phyloP scores from a whole-genome alignment of 1,284 basidiomycete genomes.

The Fomitiporia mediterranea region DNA sequence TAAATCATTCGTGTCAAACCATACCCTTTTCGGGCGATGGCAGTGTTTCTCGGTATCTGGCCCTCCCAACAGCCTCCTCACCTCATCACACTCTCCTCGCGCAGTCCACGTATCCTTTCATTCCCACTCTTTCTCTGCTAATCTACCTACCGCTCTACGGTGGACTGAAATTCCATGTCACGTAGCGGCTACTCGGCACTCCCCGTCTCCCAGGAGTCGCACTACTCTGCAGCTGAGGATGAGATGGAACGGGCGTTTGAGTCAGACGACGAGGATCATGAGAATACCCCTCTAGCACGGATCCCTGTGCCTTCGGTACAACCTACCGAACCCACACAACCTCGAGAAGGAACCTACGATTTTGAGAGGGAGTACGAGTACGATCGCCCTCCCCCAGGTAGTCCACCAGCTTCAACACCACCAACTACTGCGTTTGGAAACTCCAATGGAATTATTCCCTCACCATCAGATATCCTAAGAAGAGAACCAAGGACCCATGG shows the following conservation, averaged over 20 bases:
- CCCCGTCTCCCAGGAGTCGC: background rate
- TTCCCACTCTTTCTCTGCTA: no score
- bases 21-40: no score
- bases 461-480: conserved; percentile 4
- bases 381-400: conserved; percentile 72
- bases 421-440: conserved; percentile 76
- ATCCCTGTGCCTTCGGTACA: conserved; percentile 10
- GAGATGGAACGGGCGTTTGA: conserved; percentile 68
- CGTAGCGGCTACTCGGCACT: conserved; percentile 1
- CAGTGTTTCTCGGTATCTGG: no score
- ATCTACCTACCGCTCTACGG: no score
- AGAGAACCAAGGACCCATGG: conserved; percentile 16
- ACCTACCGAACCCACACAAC: conserved; percentile 1
- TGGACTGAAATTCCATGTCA: no score
- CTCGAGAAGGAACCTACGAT: conserved; percentile 49
- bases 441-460: conserved; percentile 71
- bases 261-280: conserved; percentile 46
- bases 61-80: no score
- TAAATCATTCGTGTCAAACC: no score
- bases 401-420: conserved; percentile 59
- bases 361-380: conserved; percentile 81
- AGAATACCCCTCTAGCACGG: conserved; percentile 33
- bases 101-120: no score
- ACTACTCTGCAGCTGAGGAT: background rate
- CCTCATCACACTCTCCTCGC: no score